Conservation (phyloP, 148 eudicot genomes). For the Rheum nobile region DNA sequence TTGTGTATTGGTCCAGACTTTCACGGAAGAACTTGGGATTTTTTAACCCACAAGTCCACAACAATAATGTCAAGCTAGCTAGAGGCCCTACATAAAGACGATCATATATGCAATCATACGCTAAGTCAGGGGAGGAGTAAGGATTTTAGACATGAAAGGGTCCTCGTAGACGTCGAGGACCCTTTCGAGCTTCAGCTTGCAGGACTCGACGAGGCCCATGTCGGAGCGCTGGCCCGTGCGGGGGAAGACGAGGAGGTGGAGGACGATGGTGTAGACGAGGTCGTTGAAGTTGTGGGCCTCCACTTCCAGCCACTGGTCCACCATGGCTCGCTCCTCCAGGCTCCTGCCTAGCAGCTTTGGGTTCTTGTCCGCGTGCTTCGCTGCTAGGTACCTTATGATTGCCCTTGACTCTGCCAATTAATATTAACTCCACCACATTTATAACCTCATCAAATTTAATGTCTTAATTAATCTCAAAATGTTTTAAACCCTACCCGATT, state of each 20-base stretch:
- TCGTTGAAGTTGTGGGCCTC: slow-evolving; percentile 63
- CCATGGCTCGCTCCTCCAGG: slow-evolving; percentile 48
- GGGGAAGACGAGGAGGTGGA: slow-evolving; percentile 45
- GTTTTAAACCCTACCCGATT: no score
- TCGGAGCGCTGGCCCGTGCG: slow-evolving; percentile 34
- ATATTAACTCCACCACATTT: no score
- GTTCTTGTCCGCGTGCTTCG: slow-evolving; percentile 25
- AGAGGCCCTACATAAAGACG: no score
- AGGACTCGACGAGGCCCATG: slow-evolving; percentile 22
- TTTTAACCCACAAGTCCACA: no score
- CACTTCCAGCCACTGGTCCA: slow-evolving; percentile 70
- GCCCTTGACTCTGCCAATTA: slow-evolving; percentile 60
- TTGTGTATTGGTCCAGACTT: no score
- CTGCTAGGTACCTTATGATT: slow-evolving; percentile 58
- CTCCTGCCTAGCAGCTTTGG: slow-evolving; percentile 37
- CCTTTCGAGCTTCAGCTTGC: slow-evolving; percentile 34
- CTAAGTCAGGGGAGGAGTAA: no score
- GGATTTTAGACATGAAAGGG: slow-evolving; percentile 29
- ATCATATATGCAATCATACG: no score
- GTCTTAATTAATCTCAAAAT: no score
- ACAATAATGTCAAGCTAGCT: no score
- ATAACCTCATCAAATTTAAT: not conserved
- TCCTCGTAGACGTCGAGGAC: slow-evolving; percentile 58
- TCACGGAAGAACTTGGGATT: no score
- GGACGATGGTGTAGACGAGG: slow-evolving; percentile 35